These are phyloP conservation scores for Gymnopilus dilepis DNA, from an alignment of 768 basidiomycete genomes.

Conservation along the genomic window DNA sequence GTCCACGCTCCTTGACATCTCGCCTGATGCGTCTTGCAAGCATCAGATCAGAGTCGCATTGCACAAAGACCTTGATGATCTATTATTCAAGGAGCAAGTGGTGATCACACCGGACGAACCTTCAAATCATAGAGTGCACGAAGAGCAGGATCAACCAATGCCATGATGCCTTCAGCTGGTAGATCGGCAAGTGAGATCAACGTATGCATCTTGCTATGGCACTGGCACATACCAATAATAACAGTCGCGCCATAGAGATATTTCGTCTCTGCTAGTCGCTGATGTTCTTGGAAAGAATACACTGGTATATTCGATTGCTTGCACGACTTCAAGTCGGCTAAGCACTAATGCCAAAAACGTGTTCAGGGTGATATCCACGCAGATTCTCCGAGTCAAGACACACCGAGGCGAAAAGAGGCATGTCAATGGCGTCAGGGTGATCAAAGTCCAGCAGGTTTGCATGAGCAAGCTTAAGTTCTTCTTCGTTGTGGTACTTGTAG, in stretches of 20 bases:
- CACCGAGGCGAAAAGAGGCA: conserved; percentile 82
- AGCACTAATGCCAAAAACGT: conserved; percentile 56
- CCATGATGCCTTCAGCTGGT: conserved; percentile 90
- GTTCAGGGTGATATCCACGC: not conserved
- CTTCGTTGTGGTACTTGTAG: conserved; percentile 80
- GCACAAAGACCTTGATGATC: conserved; percentile 73
- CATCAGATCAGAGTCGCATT: conserved; percentile 97
- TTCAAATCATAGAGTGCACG: conserved; percentile 91
- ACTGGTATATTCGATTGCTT: conserved; percentile 88
- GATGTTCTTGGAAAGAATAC: conserved; percentile 93
- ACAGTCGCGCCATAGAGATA: conserved; percentile 94
- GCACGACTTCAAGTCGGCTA: conserved; percentile 85
- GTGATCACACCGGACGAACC: too few species aligned
- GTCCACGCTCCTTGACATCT: conserved; percentile 86
- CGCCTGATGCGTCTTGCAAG: conserved; percentile 89
- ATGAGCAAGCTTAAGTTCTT: conserved; percentile 85
- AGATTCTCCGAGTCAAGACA: conserved; percentile 28
- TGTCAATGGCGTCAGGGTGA: conserved; percentile 92
- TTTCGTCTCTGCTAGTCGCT: conserved; percentile 76
- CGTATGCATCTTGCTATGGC: not conserved
- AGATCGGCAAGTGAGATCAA: not conserved
- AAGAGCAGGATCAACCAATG: conserved; percentile 78
- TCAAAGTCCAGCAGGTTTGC: conserved; percentile 85
- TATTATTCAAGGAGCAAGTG: not conserved
- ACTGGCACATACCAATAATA: conserved; percentile 67